Conservation (phyloP, 305 asterid species). For the Fraxinus angustifolia region DNA sequence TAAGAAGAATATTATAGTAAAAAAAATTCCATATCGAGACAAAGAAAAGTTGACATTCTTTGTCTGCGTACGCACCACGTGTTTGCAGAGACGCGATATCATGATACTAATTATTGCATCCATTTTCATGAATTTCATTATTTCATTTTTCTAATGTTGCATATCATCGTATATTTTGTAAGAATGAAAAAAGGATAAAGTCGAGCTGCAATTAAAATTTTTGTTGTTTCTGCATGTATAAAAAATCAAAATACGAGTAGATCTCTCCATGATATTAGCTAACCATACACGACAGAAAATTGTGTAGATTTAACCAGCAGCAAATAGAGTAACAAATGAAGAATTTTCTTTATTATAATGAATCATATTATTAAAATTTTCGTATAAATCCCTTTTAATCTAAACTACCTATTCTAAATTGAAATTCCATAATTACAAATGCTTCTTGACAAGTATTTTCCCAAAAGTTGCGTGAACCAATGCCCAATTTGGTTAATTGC, state of each 20-base stretch:
- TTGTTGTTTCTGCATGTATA: background rate
- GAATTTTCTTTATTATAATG: background rate
- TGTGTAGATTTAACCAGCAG: background rate
- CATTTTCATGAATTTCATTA: background rate
- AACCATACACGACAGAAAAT: background rate
- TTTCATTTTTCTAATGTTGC: background rate
- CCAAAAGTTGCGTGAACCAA: background rate
- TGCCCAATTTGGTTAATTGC: background rate
- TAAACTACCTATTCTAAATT: background rate
- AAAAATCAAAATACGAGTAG: background rate
- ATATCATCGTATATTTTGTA: background rate
- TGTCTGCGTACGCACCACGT: background rate
- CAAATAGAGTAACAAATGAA: background rate
- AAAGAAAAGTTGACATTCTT: background rate
- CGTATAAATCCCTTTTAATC: background rate
- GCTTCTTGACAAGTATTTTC: background rate
- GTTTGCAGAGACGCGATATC: background rate
- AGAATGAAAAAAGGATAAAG: background rate
- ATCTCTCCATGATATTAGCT: background rate
- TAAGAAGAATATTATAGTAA: too few species aligned
- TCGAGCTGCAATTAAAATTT: background rate
- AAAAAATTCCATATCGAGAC: too few species aligned
- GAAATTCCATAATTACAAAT: background rate
- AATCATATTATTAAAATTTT: too few species aligned
- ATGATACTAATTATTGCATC: background rate